Evolutionary conservation across 1,139 yeast genomes (phyloP).

Genomic region (Yamadazyma triangularis): DNA sequence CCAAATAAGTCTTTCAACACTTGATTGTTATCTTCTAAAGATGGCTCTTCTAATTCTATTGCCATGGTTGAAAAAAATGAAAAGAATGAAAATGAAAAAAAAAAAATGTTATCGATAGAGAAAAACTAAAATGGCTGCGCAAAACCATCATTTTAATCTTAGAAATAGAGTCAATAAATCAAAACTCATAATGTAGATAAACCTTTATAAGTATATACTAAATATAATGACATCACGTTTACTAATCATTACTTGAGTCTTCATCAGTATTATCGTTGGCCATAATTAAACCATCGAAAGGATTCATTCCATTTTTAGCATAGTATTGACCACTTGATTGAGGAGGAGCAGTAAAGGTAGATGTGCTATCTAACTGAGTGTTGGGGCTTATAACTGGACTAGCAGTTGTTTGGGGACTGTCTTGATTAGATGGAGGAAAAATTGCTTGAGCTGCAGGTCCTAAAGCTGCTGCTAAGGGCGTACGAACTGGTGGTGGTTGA

Average conservation of each 20-base stretch:
- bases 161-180: too few species aligned
- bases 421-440: slow-evolving; percentile 12
- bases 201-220: too few species aligned
- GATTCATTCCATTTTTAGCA: slow-evolving; percentile 37
- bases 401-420: slow-evolving; percentile 4
- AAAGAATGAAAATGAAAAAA: too few species aligned
- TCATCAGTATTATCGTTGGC: too few species aligned
- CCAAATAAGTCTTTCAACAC: slow-evolving; percentile 80
- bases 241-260: too few species aligned
- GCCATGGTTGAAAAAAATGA: too few species aligned
- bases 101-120: too few species aligned
- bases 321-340: slow-evolving; percentile 34
- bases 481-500: slow-evolving; percentile 26
- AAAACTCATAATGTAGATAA: too few species aligned
- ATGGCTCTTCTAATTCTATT: slow-evolving; percentile 46
- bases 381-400: slow-evolving; percentile 14
- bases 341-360: slow-evolving; percentile 27
- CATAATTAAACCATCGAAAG: slow-evolving; percentile 39
- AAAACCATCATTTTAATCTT: too few species aligned
- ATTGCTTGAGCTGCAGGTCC: slow-evolving; percentile 26
- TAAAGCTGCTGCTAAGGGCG: slow-evolving; percentile 30
- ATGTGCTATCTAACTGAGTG: slow-evolving; percentile 10
- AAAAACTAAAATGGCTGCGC: too few species aligned
- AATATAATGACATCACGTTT: too few species aligned
- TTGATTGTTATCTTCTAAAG: slow-evolving; percentile 40